Evolutionary conservation across 306 rosid genomes (phyloP), one percentile per base, ranked within the genome.

Genomic region (Cyclanthera cordifolia): DNA sequence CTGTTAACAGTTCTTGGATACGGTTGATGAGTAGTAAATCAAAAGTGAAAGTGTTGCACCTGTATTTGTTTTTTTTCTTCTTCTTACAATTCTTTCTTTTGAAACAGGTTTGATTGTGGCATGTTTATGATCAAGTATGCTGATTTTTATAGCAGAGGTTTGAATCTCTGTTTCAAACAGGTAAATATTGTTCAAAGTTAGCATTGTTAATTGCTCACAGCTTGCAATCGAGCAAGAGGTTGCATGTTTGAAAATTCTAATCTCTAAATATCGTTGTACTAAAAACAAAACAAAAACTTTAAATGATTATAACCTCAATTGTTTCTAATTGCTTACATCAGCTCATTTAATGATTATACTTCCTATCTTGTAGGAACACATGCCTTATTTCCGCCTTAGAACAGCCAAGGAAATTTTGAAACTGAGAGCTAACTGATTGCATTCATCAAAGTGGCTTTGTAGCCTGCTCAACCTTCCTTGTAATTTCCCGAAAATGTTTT

Each of bases 81-180:
- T 0, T 34, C 8, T 28, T 28, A 34, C 41, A 34, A 34, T 4
- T 34, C 41, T 34, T 34, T 34, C 41, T 19, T 43, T 20, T 19
- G 72, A 37, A 78, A 74, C 84, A 94, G 99, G 82, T 94, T 27
- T 70, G 99, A 94, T 66, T 94, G 99, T 55, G 99, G 97, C 21
- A 63, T 94, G 69, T 94, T 94, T 75, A 90, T 94, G 99, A 83
- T 94, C 59, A 94, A 94, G 75, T 94, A 94, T 79, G 87, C 90
- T 0, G 99, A 94, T 82, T 94, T 94, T 73, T 94, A 86, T 66
- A 90, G 99, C 85, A 88, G 97, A 80, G 96, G 86, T 34, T 56
- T 85, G 75, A 86, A 82, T 53, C 89, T 94, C 37, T 88, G 91
- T 84, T 94, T 94, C 80, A 75, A 79, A 43, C 99, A 90, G 99